Evolutionary conservation across 164 flowering plant species (phyloP).

Genomic region (Berberis thunbergii): DNA sequence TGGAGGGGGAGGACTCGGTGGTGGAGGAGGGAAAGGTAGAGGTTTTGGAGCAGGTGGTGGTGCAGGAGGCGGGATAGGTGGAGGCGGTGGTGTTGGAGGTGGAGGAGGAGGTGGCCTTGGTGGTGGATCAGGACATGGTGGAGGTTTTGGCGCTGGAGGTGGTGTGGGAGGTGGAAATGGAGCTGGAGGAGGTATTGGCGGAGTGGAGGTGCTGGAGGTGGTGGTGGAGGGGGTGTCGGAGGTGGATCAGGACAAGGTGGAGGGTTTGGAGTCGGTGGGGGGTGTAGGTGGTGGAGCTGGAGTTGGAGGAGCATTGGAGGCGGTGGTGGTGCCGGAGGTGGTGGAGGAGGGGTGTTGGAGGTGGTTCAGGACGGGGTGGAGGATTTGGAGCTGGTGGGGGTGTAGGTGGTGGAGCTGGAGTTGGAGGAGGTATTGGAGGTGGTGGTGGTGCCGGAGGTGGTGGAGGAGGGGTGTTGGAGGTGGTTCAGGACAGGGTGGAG

Average conservation of each 20-base stretch:
- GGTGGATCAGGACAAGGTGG: neutral
- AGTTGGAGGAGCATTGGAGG: too few relatives aligned
- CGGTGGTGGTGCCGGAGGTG: too few relatives aligned
- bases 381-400: slow-evolving; percentile 29
- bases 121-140: slow-evolving; percentile 12
- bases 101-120: slow-evolving; percentile 15
- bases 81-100: slow-evolving; percentile 15
- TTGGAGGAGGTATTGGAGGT: too few relatives aligned
- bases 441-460: too few relatives aligned
- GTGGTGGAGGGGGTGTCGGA: slow-evolving; percentile 4
- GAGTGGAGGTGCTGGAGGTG: slow-evolving; percentile 11
- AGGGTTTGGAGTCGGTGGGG: slow-evolving; percentile 14
- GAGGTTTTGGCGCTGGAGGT: slow-evolving; percentile 14
- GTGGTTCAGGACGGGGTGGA: neutral
- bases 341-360: too few relatives aligned
- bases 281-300: slow-evolving; percentile 9
- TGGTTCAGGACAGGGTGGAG: neutral
- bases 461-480: too few relatives aligned
- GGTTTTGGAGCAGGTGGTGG: slow-evolving; percentile 19
- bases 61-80: slow-evolving; percentile 23
- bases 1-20: slow-evolving; percentile 17
- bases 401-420: slow-evolving; percentile 7
- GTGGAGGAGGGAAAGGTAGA: slow-evolving; percentile 13
- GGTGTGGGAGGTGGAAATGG: slow-evolving; percentile 17
- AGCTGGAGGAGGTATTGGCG: slow-evolving; percentile 8